phyloP scores from a whole-genome alignment of 2,329 filamentous ascomycete genomes.

The Bipolaris sorokiniana region DNA sequence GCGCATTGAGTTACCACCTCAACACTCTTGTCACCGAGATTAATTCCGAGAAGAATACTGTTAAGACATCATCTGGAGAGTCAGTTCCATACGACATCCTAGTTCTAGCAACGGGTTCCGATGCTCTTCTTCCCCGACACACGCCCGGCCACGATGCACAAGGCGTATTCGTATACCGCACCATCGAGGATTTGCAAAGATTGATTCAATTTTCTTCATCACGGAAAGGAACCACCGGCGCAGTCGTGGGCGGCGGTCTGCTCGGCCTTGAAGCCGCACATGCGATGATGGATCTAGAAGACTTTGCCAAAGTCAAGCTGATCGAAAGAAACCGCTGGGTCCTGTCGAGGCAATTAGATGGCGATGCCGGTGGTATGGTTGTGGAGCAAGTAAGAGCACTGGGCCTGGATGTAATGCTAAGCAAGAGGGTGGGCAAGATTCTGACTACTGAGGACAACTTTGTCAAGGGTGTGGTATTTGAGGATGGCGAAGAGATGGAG shows the following conservation, averaged over 20 bases:
- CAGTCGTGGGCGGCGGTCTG: constrained; percentile 83
- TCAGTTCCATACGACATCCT: constrained; percentile 78
- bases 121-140: constrained; percentile 74
- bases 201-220: constrained; percentile 75
- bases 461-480: constrained; percentile 77
- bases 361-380: constrained; percentile 80
- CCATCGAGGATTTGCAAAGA: constrained; percentile 78
- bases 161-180: constrained; percentile 89
- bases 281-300: constrained; percentile 84
- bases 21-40: constrained; percentile 77
- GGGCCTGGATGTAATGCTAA: constrained; percentile 79
- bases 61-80: constrained; percentile 73
- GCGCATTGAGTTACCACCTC: constrained; percentile 74
- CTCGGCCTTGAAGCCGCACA: constrained; percentile 89
- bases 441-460: constrained; percentile 69
- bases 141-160: constrained; percentile 79
- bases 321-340: constrained; percentile 86
- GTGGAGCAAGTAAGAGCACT: constrained; percentile 79
- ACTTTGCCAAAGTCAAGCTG: constrained; percentile 75
- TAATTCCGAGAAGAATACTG: constrained; percentile 66
- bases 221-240: constrained; percentile 71
- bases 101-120: constrained; percentile 84
- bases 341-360: constrained; percentile 79
- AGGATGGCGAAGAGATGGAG: constrained; percentile 77
- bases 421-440: constrained; percentile 75